Evolutionary conservation across 345 rosid genomes (phyloP).

Genomic region (Gossypium arboreum): DNA sequence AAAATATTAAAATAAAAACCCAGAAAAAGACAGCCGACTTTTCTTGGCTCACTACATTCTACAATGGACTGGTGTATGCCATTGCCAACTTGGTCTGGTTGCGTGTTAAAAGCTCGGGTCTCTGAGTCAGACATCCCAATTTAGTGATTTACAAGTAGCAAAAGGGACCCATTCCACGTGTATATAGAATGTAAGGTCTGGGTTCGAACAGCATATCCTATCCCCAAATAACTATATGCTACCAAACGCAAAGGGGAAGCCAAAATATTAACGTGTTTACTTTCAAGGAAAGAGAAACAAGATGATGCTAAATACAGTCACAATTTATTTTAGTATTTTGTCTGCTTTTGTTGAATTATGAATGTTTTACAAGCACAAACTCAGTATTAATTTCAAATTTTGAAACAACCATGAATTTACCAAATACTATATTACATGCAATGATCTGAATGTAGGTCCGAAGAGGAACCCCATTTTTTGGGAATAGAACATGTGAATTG

Average conservation of each 20-base stretch:
- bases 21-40: conserved; percentile 26
- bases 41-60: background rate
- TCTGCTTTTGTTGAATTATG: background rate
- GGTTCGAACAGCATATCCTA: conserved; percentile 2
- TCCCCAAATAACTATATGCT: background rate
- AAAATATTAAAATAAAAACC: background rate
- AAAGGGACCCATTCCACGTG: conserved; percentile 26
- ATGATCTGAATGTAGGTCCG: background rate
- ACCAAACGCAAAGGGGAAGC: background rate
- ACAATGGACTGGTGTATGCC: background rate
- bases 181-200: conserved; percentile 8
- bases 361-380: background rate
- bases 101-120: conserved; percentile 20
- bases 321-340: background rate
- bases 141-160: conserved; percentile 20
- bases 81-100: conserved; percentile 18
- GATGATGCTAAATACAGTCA: background rate
- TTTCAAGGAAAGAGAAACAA: background rate
- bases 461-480: background rate
- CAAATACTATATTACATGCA: background rate
- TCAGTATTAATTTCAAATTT: background rate
- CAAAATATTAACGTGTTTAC: background rate
- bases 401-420: background rate
- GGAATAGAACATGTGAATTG: background rate
- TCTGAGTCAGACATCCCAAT: conserved; percentile 9